Percentiles rank a stretch among this genome's conserved stretches.
These are phyloP conservation scores for Fusarium decemcellulare DNA, from an alignment of 2,329 filamentous ascomycete genomes.

Conservation along the genomic window DNA sequence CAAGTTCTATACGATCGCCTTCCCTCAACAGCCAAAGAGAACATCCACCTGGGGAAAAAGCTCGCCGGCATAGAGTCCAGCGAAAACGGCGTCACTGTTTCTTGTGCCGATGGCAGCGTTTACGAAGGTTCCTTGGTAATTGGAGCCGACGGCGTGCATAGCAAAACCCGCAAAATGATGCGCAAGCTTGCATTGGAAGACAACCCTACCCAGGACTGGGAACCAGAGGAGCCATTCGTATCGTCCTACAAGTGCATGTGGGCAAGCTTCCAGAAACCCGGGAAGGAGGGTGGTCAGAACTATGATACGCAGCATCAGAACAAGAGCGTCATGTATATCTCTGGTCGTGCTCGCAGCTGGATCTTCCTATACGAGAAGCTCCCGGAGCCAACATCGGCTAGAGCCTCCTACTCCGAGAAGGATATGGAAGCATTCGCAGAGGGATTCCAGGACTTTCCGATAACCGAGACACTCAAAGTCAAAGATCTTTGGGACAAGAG, in stretches of 20 bases:
- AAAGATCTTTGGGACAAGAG: neutral
- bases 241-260: slow-evolving; percentile 1
- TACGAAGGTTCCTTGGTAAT: neutral
- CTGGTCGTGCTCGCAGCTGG: neutral
- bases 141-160: neutral
- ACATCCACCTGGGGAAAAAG: neutral
- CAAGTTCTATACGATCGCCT: neutral
- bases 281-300: neutral
- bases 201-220: neutral
- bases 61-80: neutral
- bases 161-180: neutral
- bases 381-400: neutral
- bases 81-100: neutral
- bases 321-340: neutral
- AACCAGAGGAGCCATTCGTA: neutral
- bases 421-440: neutral
- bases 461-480: neutral
- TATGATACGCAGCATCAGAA: neutral
- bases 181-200: neutral
- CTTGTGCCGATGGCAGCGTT: neutral
- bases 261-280: neutral
- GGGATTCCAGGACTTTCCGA: neutral
- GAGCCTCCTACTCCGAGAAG: neutral
- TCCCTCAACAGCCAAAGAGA: neutral
- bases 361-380: neutral